A percentile compares a stretch with the other conserved stretches of the same genome.
phyloP scores from a whole-genome alignment of 148 eudicot species.

The Chenopodium suecicum region DNA sequence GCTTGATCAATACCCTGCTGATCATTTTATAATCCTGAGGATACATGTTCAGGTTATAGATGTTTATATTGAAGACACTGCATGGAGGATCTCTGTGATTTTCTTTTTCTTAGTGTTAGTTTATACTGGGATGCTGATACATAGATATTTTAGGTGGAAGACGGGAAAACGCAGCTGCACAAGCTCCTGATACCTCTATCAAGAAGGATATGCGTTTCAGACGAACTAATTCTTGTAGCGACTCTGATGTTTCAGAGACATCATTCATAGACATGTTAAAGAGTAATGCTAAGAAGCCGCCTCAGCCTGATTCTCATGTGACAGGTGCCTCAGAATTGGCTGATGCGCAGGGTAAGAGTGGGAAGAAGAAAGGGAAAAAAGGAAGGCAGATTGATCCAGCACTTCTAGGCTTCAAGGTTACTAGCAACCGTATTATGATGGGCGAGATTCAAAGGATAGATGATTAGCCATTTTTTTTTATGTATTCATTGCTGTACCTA shows the following conservation, averaged over 20 bases:
- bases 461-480: slow-evolving; percentile 35
- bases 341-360: slow-evolving; percentile 54
- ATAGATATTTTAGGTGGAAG: slow-evolving; percentile 40
- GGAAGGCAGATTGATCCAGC: slow-evolving; percentile 91
- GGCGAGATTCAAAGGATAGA: slow-evolving; percentile 92
- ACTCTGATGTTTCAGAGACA: slow-evolving; percentile 76
- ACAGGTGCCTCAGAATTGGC: slow-evolving; percentile 37
- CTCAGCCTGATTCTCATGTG: slow-evolving; percentile 43
- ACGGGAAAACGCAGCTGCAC: slow-evolving; percentile 41
- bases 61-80: neutral
- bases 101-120: neutral
- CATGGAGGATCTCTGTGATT: neutral
- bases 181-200: slow-evolving; percentile 35
- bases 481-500: neutral
- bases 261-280: slow-evolving; percentile 88
- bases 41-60: neutral
- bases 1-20: neutral
- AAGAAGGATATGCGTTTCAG: slow-evolving; percentile 66
- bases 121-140: neutral
- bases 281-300: slow-evolving; percentile 68
- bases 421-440: slow-evolving; percentile 94
- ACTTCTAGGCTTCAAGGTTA: slow-evolving; percentile 93
- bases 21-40: neutral
- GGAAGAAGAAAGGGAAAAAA: slow-evolving; percentile 87
- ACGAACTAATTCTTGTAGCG: slow-evolving; percentile 67